Conservation (phyloP, 2,329 filamentous ascomycete genomes). For the Aspergillus pseudoviridinutans region DNA sequence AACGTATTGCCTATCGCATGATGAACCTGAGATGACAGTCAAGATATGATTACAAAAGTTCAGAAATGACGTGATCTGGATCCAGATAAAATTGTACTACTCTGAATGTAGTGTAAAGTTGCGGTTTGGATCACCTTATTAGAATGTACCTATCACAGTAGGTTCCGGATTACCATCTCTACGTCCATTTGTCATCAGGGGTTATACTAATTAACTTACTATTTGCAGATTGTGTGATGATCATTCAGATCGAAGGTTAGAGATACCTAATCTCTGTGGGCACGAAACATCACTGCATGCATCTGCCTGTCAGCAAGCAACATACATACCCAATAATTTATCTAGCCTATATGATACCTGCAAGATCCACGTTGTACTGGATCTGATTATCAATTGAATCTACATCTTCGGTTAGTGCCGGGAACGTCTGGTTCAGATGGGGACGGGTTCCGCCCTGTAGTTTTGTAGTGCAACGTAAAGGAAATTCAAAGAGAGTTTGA, state of each 20-base stretch:
- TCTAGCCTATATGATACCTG: neutral
- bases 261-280: neutral
- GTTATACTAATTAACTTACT: neutral
- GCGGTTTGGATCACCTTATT: neutral
- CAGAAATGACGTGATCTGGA: neutral
- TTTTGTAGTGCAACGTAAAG: neutral
- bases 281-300: neutral
- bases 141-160: neutral
- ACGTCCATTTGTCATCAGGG: neutral
- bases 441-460: neutral
- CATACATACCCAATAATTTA: neutral
- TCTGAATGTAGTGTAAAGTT: neutral
- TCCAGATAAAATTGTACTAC: neutral
- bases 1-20: neutral
- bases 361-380: neutral
- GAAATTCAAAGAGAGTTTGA: neutral
- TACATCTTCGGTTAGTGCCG: slow-evolving; percentile 4
- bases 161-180: neutral
- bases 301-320: neutral
- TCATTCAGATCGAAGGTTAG: neutral
- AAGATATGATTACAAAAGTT: neutral
- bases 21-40: neutral
- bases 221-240: neutral
- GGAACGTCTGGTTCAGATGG: neutral
- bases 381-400: neutral